These are phyloP conservation scores for Juncus inflexus DNA, from an alignment of 176 grass and related monocot genomes.

Conservation along the genomic window DNA sequence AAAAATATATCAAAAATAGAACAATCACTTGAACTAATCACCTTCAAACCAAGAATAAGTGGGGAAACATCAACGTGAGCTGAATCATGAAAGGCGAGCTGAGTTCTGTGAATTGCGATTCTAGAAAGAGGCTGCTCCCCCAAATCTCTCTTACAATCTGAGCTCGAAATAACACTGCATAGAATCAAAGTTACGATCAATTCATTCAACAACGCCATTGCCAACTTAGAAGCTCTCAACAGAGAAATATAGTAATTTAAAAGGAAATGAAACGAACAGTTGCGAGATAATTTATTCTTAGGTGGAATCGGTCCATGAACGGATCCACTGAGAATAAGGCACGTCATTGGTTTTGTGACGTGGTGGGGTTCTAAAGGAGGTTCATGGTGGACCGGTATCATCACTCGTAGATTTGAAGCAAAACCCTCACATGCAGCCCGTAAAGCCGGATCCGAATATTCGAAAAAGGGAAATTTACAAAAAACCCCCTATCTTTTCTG, in stretches of 20 bases:
- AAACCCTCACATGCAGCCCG: no score
- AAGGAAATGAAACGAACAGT: neutral
- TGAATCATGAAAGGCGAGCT: slow-evolving; percentile 37
- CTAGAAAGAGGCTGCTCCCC: slow-evolving; percentile 71
- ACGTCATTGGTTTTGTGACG: no score
- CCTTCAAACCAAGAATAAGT: slow-evolving; percentile 55
- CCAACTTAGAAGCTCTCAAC: neutral
- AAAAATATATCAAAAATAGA: no score
- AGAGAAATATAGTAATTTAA: neutral
- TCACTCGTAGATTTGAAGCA: no score
- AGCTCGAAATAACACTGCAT: neutral
- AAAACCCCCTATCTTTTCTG: no score
- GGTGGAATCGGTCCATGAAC: neutral
- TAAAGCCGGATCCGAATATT: no score
- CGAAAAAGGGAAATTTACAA: no score
- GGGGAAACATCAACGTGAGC: slow-evolving; percentile 56
- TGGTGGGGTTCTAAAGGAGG: no score
- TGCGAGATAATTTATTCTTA: neutral
- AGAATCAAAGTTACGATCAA: slow-evolving; percentile 7
- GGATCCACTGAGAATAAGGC: neutral
- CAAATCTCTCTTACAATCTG: neutral
- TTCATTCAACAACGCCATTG: neutral
- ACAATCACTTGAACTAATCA: slow-evolving; percentile 13
- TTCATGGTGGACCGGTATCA: no score
- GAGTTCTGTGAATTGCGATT: slow-evolving; percentile 63